A percentile compares a stretch with the other conserved stretches of the same genome.
These are phyloP conservation scores for Ceratobasidium theobromae DNA, from an alignment of 1,284 basidiomycete genomes.

Conservation along the genomic window DNA sequence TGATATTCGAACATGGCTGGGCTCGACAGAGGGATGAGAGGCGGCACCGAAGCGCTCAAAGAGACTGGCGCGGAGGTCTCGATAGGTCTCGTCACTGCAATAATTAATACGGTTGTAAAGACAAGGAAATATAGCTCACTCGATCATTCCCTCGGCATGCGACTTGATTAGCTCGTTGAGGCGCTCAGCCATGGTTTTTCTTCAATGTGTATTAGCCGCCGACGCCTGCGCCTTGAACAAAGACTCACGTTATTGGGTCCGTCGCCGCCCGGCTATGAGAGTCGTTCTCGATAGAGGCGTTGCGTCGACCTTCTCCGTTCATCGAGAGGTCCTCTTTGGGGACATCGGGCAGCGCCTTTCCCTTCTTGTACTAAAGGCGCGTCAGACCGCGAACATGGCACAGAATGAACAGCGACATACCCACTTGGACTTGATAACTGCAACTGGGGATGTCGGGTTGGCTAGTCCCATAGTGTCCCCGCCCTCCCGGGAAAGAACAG, in stretches of 20 bases:
- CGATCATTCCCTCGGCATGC: conserved; percentile 29
- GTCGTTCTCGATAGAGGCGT: not conserved
- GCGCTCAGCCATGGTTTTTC: conserved; percentile 28
- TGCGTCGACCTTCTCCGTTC: not conserved
- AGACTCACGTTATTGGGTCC: conserved; percentile 23
- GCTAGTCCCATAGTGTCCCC: conserved; percentile 3
- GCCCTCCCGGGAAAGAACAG: not conserved
- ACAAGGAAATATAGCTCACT: not conserved
- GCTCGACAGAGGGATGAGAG: conserved; percentile 59
- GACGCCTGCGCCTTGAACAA: not conserved
- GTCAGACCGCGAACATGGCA: not conserved
- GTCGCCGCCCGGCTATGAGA: not conserved
- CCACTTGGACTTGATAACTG: conserved; percentile 25
- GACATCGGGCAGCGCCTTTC: not conserved
- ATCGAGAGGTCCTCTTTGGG: conserved; percentile 6
- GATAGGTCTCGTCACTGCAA: conserved; percentile 72
- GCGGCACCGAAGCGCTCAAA: conserved; percentile 69
- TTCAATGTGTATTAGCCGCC: not conserved
- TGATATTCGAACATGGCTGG: conserved; percentile 50
- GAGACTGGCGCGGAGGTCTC: conserved; percentile 69
- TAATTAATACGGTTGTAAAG: conserved; percentile 4
- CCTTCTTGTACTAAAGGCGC: conserved; percentile 1
- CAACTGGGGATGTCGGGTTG: not conserved
- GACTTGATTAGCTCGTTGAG: conserved; percentile 25
- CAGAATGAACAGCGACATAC: not conserved